phyloP scores from a whole-genome alignment of 352 stramenopile genomes.

The Globisporangium okanoganense region DNA sequence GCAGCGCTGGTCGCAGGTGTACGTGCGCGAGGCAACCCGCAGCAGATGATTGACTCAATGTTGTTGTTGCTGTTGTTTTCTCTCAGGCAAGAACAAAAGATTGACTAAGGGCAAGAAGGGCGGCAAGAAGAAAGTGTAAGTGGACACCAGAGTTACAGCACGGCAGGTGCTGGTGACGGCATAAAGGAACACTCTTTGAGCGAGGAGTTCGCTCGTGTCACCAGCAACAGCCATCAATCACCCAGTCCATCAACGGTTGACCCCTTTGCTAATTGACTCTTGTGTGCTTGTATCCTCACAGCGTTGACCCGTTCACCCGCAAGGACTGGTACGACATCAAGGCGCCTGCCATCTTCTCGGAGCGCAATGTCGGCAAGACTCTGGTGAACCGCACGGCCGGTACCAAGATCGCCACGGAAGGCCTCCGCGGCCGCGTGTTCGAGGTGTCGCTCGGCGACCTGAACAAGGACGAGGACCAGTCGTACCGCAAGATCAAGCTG shows the following conservation, averaged over 20 bases:
- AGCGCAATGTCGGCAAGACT: slow-evolving; percentile 98
- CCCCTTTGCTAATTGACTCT: slow-evolving; percentile 8
- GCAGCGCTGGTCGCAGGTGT: not conserved
- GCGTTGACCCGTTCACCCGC: slow-evolving; percentile 97
- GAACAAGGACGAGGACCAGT: slow-evolving; percentile 97
- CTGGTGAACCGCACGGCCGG: slow-evolving; percentile 97
- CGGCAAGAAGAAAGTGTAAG: slow-evolving; percentile 91
- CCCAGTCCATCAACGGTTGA: not conserved
- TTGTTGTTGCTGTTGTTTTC: slow-evolving; percentile 7
- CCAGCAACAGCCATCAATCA: not conserved
- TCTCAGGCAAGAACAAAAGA: slow-evolving; percentile 88
- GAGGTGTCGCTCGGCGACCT: slow-evolving; percentile 98
- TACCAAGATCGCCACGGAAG: slow-evolving; percentile 98
- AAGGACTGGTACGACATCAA: slow-evolving; percentile 98
- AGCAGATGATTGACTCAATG: slow-evolving; percentile 3
- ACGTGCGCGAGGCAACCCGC: not conserved
- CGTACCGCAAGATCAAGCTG: slow-evolving; percentile 99
- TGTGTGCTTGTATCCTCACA: slow-evolving; percentile 21
- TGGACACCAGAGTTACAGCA: slow-evolving; percentile 7
- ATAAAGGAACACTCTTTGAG: not conserved
- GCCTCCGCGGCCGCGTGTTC: slow-evolving; percentile 98
- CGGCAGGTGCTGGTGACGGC: not conserved
- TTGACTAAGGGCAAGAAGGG: slow-evolving; percentile 91
- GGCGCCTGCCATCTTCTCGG: slow-evolving; percentile 97
- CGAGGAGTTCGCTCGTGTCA: no score